Evolutionary conservation across 352 stramenopile species (phyloP), one percentile per base, ranked within the genome.

Genomic region (Vaucheria bursata): DNA sequence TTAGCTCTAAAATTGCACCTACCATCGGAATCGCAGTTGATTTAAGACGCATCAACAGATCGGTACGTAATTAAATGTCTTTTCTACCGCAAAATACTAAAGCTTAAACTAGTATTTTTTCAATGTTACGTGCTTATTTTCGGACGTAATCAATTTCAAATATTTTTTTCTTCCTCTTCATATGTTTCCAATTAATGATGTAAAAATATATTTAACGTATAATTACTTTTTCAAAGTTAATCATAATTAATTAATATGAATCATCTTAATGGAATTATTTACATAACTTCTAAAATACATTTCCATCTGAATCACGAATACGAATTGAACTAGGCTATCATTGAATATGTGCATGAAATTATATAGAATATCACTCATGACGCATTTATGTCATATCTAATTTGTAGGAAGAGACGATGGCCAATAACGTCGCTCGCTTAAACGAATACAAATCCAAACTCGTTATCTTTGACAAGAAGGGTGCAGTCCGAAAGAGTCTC

Each of bases 21-120:
- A 97, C 93, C 79, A 95, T 99, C 81, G 97, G 97, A 82, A 98
- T 99, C 84, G 88, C 95, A 74, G 95, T 99, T 6, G 96, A 99
- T 89, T 91, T 95, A 87, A 93, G 96, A 78, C 92, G 96, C 83
- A 96, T 88, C 78, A 99, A 99, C 94, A 95, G 96, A 87, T 97
- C 88, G 82, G 89, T 97, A 33, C 78, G 77, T 31, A 6, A 7
- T n/a, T n/a, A n/a, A n/a, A n/a, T n/a, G n/a, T n/a, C n/a, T n/a
- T n/a, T n/a, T n/a, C n/a, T n/a, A n/a, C n/a, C n/a, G n/a, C n/a
- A n/a, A n/a, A n/a, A n/a, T n/a, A n/a, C n/a, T n/a, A n/a, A n/a
- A n/a, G n/a, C n/a, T n/a, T n/a, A n/a, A n/a, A n/a, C n/a, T n/a
- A n/a, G n/a, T n/a, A n/a, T n/a, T n/a, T n/a, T n/a, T n/a, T n/a